Evolutionary conservation across 2,329 filamentous ascomycete species (phyloP).

Genomic region (Aspergillus tamarii): DNA sequence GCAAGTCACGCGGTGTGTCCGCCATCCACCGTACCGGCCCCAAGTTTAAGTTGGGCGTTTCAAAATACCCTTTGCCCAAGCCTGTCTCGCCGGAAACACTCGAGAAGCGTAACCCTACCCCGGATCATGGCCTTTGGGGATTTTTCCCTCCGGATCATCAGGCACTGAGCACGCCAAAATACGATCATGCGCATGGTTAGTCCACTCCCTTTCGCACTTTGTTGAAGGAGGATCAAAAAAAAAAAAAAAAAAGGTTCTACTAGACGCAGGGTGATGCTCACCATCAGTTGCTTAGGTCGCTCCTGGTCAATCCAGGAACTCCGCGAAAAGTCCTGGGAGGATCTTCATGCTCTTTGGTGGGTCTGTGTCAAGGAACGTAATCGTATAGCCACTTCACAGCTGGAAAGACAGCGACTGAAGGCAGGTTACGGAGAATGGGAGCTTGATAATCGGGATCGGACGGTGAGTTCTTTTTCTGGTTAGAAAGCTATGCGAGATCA

Average conservation of each 20-base stretch:
- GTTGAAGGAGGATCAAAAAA: background rate
- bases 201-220: slow-evolving; percentile 8
- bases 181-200: slow-evolving; percentile 70
- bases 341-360: slow-evolving; percentile 93
- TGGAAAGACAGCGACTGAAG: slow-evolving; percentile 68
- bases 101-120: slow-evolving; percentile 57
- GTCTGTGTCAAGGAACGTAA: slow-evolving; percentile 90
- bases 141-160: slow-evolving; percentile 79
- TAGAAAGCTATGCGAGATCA: background rate
- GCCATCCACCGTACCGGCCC: slow-evolving; percentile 77
- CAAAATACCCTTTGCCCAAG: slow-evolving; percentile 70
- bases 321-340: slow-evolving; percentile 87
- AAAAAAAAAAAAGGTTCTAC: too few species aligned
- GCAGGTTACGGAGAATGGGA: slow-evolving; percentile 76
- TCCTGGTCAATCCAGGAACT: slow-evolving; percentile 85
- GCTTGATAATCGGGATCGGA: slow-evolving; percentile 62
- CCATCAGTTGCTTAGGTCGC: slow-evolving; percentile 56
- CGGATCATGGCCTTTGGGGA: slow-evolving; percentile 84
- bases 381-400: slow-evolving; percentile 75
- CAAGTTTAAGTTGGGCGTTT: slow-evolving; percentile 73
- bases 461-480: slow-evolving; percentile 57
- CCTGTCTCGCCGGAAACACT: slow-evolving; percentile 64
- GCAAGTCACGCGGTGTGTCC: slow-evolving; percentile 78
- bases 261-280: slow-evolving; percentile 16
- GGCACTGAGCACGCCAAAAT: slow-evolving; percentile 71